These are phyloP conservation scores for Hypsizygus marmoreus DNA, from an alignment of 768 basidiomycete species.

Conservation along the genomic window DNA sequence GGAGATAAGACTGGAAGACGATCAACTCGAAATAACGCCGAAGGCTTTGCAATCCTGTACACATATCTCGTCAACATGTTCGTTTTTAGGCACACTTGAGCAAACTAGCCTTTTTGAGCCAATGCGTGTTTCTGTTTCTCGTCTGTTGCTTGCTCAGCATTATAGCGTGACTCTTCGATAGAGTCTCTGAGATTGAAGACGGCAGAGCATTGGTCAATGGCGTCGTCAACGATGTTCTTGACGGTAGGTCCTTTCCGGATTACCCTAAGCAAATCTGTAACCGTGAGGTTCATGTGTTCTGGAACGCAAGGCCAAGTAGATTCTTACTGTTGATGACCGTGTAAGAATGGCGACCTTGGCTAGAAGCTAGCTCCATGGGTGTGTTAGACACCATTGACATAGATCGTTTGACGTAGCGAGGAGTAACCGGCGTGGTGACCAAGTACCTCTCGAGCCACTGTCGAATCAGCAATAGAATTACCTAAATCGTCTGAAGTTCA, in stretches of 20 bases:
- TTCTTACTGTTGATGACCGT: constrained; percentile 85
- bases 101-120: constrained; percentile 68
- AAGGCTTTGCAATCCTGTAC: constrained; percentile 73
- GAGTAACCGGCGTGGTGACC: constrained; percentile 37
- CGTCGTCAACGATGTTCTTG: constrained; percentile 84
- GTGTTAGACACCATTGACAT: constrained; percentile 46
- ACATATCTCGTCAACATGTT: constrained; percentile 9
- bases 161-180: constrained; percentile 80
- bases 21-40: constrained; percentile 85
- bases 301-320: not conserved
- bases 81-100: not conserved
- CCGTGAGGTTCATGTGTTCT: constrained; percentile 5
- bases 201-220: constrained; percentile 82
- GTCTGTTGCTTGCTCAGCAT: constrained; percentile 77
- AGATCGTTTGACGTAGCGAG: constrained; percentile 37
- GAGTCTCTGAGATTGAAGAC: constrained; percentile 86
- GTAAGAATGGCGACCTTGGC: constrained; percentile 62
- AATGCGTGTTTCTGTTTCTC: constrained; percentile 65
- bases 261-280: constrained; percentile 76
- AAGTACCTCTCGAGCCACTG: constrained; percentile 69
- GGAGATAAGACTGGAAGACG: constrained; percentile 88
- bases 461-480: constrained; percentile 81
- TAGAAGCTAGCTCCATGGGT: constrained; percentile 32
- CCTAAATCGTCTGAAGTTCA: constrained; percentile 37
- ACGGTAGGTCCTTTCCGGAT: constrained; percentile 84